Evolutionary conservation across 805 yeast species (phyloP).

Genomic region (Saccharomyces paradoxus): DNA sequence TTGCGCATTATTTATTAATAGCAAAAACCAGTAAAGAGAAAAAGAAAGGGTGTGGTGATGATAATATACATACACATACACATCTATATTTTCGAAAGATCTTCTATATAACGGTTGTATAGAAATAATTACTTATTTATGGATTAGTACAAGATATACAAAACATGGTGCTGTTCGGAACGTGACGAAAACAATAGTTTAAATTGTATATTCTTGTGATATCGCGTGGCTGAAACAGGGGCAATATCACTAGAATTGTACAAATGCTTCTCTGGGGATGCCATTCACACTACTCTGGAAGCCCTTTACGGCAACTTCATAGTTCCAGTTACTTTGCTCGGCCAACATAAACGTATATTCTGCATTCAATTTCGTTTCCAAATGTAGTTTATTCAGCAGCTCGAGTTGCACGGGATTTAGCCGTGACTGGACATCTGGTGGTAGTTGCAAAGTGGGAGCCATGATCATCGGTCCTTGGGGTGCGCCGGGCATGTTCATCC

Average conservation of each 20-base stretch:
- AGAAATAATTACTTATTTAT: not conserved
- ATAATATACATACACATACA: not conserved
- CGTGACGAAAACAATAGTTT: not conserved
- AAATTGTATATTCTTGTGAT: not conserved
- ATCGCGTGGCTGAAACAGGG: not conserved
- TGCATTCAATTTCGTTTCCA: conserved; percentile 68
- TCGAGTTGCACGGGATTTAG: conserved; percentile 52
- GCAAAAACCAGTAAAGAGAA: not conserved
- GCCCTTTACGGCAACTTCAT: conserved; percentile 55
- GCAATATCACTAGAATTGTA: conserved; percentile 11
- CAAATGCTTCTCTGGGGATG: conserved; percentile 52
- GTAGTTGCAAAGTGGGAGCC: conserved; percentile 37
- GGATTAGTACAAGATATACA: not conserved
- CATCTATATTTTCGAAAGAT: not conserved
- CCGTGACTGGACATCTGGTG: conserved; percentile 45
- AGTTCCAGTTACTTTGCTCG: conserved; percentile 83
- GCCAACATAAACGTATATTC: conserved; percentile 76
- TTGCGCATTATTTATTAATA: not conserved
- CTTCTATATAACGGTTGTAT: not conserved
- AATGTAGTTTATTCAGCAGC: conserved; percentile 53
- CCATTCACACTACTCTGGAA: conserved; percentile 60
- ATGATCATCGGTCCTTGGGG: conserved; percentile 1
- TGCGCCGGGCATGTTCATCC: not conserved
- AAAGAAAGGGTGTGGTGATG: not conserved
- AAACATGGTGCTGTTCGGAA: not conserved